Base-by-base conservation (phyloP, 1,139 yeast species). In the Yamadazyma dendronema region DNA sequence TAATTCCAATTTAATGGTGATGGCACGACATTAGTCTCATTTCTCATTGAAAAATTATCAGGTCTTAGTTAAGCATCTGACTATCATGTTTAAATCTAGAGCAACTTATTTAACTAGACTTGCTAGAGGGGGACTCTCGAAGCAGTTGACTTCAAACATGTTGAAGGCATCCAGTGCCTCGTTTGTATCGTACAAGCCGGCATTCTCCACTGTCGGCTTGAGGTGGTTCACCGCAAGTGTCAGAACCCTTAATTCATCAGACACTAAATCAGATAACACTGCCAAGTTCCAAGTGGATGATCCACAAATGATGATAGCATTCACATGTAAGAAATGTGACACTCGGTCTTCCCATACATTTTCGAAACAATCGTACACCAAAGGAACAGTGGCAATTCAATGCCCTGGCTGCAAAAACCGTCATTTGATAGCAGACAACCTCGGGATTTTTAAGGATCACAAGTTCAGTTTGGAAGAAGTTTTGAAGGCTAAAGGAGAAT, bases 391-490 rank as follows among this genome's bases (percentile, higher is more conserved):
- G 3, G 65, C 88, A 38, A 84, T 92, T 26, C 90, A 88, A 54
- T 92, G 97, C 55, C 97, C 97, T 0, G 85, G 89, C 9, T 90
- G 98, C 61, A 77, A 84, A 49, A 80, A 77, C 54, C 77, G 97
- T 46, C 98, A 92, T 55, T 67, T 92, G 53, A 90, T 92, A 37
- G 96, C 97, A 1, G 98, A 92, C 56, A 95, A 90, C 59, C 69
- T 92, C 50, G 86, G 67, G 61, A 86, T 92, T 34, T 89, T 90
- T 55, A 78, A 81, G 12, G 96, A 90, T 55, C 69, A 78, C 25
- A 70, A 74, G 44, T 76, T 87, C 51, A 87, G 85, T 12, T 65
- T 92, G 30, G 88, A 88, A 54, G 95, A 89, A 37, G 81, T 89
- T n/a, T 59, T 92, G 53, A 70, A 70, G 21, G 81, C 82, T 1